These are phyloP conservation scores for Camellia lanceoleosa DNA, from an alignment of 148 eudicot species.

Conservation along the genomic window DNA sequence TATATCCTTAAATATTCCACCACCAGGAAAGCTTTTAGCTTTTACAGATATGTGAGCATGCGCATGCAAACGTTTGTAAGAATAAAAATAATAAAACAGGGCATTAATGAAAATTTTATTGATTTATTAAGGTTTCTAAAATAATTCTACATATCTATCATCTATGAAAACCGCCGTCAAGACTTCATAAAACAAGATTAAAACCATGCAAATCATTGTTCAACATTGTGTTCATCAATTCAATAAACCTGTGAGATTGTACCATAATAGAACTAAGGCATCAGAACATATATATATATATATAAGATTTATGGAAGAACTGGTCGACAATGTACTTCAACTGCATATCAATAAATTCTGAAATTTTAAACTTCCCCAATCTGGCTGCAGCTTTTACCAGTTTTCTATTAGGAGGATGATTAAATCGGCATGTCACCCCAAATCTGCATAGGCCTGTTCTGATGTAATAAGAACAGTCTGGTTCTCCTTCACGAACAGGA, in stretches of 20 bases:
- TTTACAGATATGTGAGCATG: no score
- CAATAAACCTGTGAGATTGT: background rate
- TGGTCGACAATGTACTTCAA: background rate
- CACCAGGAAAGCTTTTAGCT: no score
- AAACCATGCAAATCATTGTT: background rate
- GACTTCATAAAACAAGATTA: slow-evolving; percentile 1
- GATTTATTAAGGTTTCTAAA: background rate
- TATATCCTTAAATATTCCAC: background rate
- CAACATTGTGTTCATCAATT: background rate
- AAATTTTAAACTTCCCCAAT: background rate
- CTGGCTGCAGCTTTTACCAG: slow-evolving; percentile 47
- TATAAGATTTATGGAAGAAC: background rate
- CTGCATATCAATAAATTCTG: background rate
- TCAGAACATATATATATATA: background rate
- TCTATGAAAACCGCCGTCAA: background rate
- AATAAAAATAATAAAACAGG: no score
- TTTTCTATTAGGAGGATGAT: slow-evolving; percentile 89
- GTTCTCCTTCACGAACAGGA: slow-evolving; percentile 95
- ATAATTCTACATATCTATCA: background rate
- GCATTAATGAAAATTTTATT: background rate
- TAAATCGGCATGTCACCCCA: slow-evolving; percentile 83
- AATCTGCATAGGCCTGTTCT: slow-evolving; percentile 96
- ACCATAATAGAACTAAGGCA: background rate
- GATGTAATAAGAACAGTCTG: slow-evolving; percentile 91
- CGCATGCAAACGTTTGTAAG: no score